These are phyloP conservation scores for Globisporangium heterothallicum DNA, from an alignment of 352 stramenopile genomes.

Conservation along the genomic window DNA sequence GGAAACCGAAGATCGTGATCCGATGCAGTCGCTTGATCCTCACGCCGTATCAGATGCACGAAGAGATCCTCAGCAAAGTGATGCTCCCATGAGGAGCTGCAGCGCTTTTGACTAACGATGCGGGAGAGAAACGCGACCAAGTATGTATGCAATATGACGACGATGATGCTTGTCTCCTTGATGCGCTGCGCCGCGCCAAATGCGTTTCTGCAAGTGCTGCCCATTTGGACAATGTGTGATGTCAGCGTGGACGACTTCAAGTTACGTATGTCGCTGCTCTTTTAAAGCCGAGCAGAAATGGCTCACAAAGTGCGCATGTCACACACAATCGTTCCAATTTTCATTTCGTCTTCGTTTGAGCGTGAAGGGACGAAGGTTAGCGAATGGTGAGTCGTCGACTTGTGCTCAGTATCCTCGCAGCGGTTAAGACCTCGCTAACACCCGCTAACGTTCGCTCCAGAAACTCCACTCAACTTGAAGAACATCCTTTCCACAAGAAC, in stretches of 20 bases:
- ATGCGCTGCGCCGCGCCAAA: no score
- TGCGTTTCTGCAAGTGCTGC: no score
- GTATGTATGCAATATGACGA: not conserved
- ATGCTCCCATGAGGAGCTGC: constrained; percentile 7
- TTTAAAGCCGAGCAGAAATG: no score
- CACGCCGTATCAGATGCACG: constrained; percentile 57
- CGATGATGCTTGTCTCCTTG: no score
- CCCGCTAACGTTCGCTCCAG: not conserved
- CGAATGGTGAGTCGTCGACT: not conserved
- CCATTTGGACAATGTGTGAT: no score
- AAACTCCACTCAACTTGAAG: not conserved
- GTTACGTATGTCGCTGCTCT: no score
- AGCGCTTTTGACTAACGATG: no score
- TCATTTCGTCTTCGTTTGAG: no score
- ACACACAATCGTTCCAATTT: no score
- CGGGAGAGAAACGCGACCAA: not conserved
- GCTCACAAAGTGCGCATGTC: no score
- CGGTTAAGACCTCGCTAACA: no score
- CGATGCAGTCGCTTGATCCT: constrained; percentile 55
- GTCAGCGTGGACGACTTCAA: no score
- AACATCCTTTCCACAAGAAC: not conserved
- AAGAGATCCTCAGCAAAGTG: constrained; percentile 39
- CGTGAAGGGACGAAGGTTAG: not conserved
- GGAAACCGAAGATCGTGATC: constrained; percentile 54
- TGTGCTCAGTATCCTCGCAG: not conserved